Evolutionary conservation across 176 grass and related monocot genomes (phyloP).

Genomic region (Neostapfia colusana): DNA sequence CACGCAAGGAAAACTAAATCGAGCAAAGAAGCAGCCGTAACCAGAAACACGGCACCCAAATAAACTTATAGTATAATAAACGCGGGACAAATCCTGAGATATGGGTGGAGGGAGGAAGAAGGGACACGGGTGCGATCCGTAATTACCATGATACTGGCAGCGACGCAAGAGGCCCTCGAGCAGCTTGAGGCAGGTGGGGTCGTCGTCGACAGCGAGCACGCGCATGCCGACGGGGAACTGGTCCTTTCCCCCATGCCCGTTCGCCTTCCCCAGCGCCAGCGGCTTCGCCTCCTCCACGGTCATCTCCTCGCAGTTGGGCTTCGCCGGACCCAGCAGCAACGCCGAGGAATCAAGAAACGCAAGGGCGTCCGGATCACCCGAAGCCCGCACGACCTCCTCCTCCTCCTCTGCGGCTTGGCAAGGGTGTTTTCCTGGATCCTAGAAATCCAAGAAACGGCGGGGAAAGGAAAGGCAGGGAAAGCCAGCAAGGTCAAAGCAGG

Average conservation of each 20-base stretch:
- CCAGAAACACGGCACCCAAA: conserved; percentile 14
- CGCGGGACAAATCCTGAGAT: neutral
- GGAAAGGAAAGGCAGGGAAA: conserved; percentile 37
- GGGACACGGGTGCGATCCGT: neutral
- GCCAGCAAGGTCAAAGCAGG: conserved; percentile 49
- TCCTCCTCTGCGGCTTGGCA: neutral
- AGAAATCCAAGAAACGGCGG: conserved; percentile 46
- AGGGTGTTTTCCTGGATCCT: conserved; percentile 37
- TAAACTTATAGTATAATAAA: neutral
- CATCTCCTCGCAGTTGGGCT: conserved; percentile 35
- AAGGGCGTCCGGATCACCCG: neutral
- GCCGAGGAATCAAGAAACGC: conserved; percentile 11
- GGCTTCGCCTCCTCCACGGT: conserved; percentile 43
- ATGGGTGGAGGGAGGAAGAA: neutral
- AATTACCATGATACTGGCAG: conserved; percentile 64
- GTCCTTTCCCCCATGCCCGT: conserved; percentile 27
- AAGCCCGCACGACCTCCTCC: neutral
- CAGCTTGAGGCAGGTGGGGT: conserved; percentile 57
- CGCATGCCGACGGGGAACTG: conserved; percentile 73
- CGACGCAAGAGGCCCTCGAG: conserved; percentile 45
- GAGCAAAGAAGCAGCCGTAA: neutral
- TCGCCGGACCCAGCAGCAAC: neutral
- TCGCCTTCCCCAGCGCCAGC: conserved; percentile 15
- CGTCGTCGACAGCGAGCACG: conserved; percentile 68
- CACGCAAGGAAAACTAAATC: conserved; percentile 19